Percentiles rank a stretch among this genome's conserved stretches.
Conservation (phyloP, 1,139 yeast genomes). For the Blastobotrys aristatus region DNA sequence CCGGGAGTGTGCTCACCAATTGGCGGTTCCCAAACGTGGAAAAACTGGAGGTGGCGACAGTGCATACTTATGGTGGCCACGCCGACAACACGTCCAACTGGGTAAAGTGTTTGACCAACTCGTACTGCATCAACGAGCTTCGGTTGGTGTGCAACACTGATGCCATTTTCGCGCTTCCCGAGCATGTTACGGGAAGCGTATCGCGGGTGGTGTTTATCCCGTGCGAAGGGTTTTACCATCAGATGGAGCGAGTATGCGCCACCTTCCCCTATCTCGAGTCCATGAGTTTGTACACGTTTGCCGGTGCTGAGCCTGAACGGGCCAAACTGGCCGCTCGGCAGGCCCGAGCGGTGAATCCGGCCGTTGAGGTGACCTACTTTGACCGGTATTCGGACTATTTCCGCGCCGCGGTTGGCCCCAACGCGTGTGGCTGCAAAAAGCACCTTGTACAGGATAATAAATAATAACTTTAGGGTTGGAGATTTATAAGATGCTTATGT, state of each 20-base stretch:
- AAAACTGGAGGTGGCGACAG: not conserved
- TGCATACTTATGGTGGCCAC: not conserved
- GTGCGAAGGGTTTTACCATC: not conserved
- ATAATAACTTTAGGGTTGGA: too few species aligned
- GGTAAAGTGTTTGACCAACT: slow-evolving; percentile 2
- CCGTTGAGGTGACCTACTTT: slow-evolving; percentile 5
- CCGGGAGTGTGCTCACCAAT: slow-evolving; percentile 2
- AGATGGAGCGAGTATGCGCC: not conserved
- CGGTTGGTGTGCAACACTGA: not conserved
- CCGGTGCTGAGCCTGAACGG: too few species aligned
- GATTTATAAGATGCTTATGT: too few species aligned
- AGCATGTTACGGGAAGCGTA: slow-evolving; percentile 4
- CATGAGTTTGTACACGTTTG: not conserved
- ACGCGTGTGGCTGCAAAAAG: not conserved
- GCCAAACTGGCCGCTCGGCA: slow-evolving; percentile 4
- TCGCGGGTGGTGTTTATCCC: slow-evolving; percentile 1
- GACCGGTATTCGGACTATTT: not conserved
- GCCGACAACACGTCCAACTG: not conserved
- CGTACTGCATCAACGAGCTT: slow-evolving; percentile 9
- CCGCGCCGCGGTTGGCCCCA: not conserved
- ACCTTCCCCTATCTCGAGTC: slow-evolving; percentile 7
- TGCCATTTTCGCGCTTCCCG: slow-evolving; percentile 3
- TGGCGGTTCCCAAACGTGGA: slow-evolving; percentile 2
- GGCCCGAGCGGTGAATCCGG: not conserved
- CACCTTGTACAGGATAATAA: too few species aligned